Base-by-base conservation (phyloP, 345 rosid species). In the Rhodomyrtus tomentosa region DNA sequence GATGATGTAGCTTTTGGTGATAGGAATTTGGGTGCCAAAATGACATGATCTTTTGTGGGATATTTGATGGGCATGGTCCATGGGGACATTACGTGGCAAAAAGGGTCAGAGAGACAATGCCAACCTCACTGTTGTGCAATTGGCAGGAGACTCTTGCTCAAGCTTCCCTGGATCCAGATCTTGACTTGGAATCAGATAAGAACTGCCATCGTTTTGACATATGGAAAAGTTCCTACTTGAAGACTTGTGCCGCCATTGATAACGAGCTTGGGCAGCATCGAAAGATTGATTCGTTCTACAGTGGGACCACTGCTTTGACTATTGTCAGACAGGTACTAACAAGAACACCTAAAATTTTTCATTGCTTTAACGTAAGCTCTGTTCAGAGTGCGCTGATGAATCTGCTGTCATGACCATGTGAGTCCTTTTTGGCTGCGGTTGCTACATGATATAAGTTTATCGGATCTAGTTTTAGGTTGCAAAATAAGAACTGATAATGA, bases 81-180 rank as follows among this genome's bases (percentile, higher is more conserved):
- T 96, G 99, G 99, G 99, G 99, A 24, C 99, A 96, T 88, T 95
- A 81, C 56, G 99, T 96, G 50, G 91, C 99, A 4, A 95, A 95
- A 85, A 92, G 87, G 89, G 99, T 96, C 51, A 86, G 95, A 25
- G 90, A 96, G 83, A 90, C 96, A 1, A 87, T 96, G 98, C 98
- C 98, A 42, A 38, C 90, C 25, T 90, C 89, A 56, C 87, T 96
- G 87, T 91, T 96, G 54, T 89, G 91, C 84, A 91, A 91, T 86
- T 96, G 98, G 99, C 98, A 95, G 86, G 98, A 95, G 89, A 88
- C 90, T 84, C 90, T 94, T 25, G 92, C 94, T 85, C 92, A 88
- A 76, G 82, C 90, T 52, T 89, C 93, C 5, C 82, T 87, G 29
- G 92, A 93, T 82, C 89, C 87, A 0, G 91, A 94, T 76, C 79